Base-by-base conservation (phyloP, 768 basidiomycete genomes). In the Cystofilobasidium macerans region DNA sequence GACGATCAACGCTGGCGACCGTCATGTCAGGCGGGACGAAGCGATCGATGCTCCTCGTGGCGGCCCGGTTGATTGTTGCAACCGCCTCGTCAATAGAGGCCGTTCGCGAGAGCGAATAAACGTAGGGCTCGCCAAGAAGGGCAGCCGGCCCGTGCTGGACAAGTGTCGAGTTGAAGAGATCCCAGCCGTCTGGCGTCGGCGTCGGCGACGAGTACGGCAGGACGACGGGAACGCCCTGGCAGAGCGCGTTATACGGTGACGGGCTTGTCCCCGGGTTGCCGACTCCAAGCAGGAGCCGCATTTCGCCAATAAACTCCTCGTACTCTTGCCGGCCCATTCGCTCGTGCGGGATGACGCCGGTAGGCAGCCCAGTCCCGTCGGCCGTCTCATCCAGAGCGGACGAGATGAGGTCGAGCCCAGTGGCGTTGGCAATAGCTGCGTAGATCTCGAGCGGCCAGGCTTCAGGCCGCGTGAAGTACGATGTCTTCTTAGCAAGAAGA, bases 141-240 rank as follows among this genome's bases (percentile, higher is more conserved):
- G 61, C 42, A n/a, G 61, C 61, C 24, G 61, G 61, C 14, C 61
- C 61, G 30, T 62, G 61, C 48, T 62, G 61, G 48, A 48, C 36
- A 13, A 38, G 13, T 9, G 43, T 7, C 14, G 43, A 38, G 33
- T 62, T 38, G 42, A 48, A 62, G 2, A 62, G 61, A n/a, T 47
- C 61, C 61, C 61, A 62, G 4, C 61, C 61, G 22, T 8, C 18
- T 2, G 48, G 48, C 22, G 45, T 48, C 1, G 61, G 48, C 3
- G 61, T n/a, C 9, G 48, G 28, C 16, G 30, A 30, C 30, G 45
- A 53, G 48, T 47, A 62, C 7, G 61, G 61, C 7, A 62, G 61
- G 28, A 62, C 48, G 43, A 62, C 61, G 1, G 61, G 61, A 4
- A 62, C 61, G 32, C 61, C 61, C 35, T 62, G 61, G 28, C 61